phyloP scores from a whole-genome alignment of 768 basidiomycete species.

The Russula emetica region DNA sequence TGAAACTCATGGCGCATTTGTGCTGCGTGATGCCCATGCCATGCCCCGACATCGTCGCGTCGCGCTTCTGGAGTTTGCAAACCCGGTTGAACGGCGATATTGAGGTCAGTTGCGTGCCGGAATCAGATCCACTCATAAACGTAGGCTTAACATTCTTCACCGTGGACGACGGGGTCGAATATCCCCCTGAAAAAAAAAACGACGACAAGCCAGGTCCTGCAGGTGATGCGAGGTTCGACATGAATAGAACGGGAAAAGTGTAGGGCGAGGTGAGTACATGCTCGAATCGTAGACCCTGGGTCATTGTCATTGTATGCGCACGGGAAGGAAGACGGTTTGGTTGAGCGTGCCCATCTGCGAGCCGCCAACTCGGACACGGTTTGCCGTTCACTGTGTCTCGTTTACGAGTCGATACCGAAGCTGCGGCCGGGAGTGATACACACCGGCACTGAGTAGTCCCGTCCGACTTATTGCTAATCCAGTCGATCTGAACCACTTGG shows the following conservation, averaged over 20 bases:
- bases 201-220: slow-evolving; percentile 3
- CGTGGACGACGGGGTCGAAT: not conserved
- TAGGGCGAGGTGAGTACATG: slow-evolving; percentile 26
- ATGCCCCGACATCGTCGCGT: slow-evolving; percentile 5
- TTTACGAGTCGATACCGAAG: no score
- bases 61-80: slow-evolving; percentile 3
- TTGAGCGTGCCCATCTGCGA: no score
- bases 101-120: no score
- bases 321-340: no score
- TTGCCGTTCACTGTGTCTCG: no score
- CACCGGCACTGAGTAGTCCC: no score
- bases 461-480: no score
- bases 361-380: no score
- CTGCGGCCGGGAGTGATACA: no score
- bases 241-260: slow-evolving; percentile 19
- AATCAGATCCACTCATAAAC: not conserved
- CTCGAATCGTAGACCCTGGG: slow-evolving; percentile 61
- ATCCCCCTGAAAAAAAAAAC: not conserved
- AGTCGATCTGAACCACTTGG: no score
- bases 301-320: slow-evolving; percentile 46
- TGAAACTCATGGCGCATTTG: no score
- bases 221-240: slow-evolving; percentile 26
- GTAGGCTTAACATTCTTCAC: not conserved
- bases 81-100: no score
- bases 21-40: not conserved